A percentile compares a stretch with the other conserved stretches of the same genome.
These are phyloP conservation scores for Fusarium aywerte DNA, from an alignment of 2,329 filamentous ascomycete species.

Conservation along the genomic window DNA sequence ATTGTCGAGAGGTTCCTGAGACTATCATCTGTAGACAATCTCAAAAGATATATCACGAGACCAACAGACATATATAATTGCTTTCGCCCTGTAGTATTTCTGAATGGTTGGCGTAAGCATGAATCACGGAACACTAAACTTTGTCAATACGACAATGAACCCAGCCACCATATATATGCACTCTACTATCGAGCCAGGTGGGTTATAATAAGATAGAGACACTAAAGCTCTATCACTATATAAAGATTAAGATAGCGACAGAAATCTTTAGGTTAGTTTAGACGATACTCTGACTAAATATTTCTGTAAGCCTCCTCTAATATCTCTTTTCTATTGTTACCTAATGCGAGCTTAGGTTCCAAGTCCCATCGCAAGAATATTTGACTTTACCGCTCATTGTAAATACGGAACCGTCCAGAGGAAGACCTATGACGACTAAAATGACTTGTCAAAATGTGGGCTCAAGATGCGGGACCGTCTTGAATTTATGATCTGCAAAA, in stretches of 20 bases:
- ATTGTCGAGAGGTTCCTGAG: no score
- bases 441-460: conserved; percentile 21
- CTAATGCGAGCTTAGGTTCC: not conserved
- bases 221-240: no score
- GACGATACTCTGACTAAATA: no score
- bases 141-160: not conserved
- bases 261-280: no score
- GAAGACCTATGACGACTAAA: conserved; percentile 7
- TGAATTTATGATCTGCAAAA: conserved; percentile 23
- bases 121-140: not conserved
- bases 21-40: not conserved
- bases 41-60: not conserved
- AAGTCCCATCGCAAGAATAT: not conserved
- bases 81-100: not conserved
- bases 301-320: no score
- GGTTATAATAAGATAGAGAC: no score
- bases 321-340: no score
- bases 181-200: not conserved
- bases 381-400: not conserved
- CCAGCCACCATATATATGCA: not conserved
- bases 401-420: not conserved
- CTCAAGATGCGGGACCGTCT: conserved; percentile 15
- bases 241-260: no score
- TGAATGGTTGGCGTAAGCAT: not conserved
- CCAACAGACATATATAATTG: not conserved